Evolutionary conservation across 192 early-diverging fungal species (phyloP), one percentile per base, ranked within the genome.

Genomic region (Podila epigama): DNA sequence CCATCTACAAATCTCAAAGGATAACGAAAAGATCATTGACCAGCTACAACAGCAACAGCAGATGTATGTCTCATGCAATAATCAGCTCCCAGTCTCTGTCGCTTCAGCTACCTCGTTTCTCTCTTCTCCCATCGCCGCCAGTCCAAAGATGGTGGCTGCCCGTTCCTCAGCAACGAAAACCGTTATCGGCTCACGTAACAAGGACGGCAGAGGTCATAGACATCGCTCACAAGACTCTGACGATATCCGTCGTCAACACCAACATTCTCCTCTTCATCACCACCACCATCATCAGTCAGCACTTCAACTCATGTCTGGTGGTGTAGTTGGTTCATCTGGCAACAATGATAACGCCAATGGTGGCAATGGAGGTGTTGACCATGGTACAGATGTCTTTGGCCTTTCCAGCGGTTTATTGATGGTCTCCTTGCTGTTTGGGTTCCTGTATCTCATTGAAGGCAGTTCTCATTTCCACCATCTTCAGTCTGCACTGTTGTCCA

Each of bases 331-430:
- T 60, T 32, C 15, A 36, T 70, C n/a, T n/a, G n/a, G n/a, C n/a
- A n/a, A n/a, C n/a, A n/a, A n/a, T n/a, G n/a, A n/a, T n/a, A n/a
- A n/a, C n/a, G 5, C n/a, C 36, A 44, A 28, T 42, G 52, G 12
- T 20, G 50, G 42, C 32, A 22, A 33, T n/a, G 42, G 31, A 29
- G 31, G n/a, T n/a, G n/a, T n/a, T n/a, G n/a, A n/a, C n/a, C n/a
- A n/a, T n/a, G n/a, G 34, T n/a, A 55, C 66, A 41, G 73, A 77
- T 34, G 40, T 66, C 20, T 57, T 57, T 29, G 66, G 66, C 15
- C 36, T 68, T 33, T 77, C 66, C 44, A 48, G 20, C 20, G 59
- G 66, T 2, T 32, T 77, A 28, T n/a, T 77, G 41, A 77, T 77
- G 66, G 32, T 77, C 2, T 68, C 73, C 11, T 60, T 77, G 41